Evolutionary conservation across 305 asterid genomes (phyloP), one percentile per base, ranked within the genome.

Genomic region (Fraxinus floribunda): DNA sequence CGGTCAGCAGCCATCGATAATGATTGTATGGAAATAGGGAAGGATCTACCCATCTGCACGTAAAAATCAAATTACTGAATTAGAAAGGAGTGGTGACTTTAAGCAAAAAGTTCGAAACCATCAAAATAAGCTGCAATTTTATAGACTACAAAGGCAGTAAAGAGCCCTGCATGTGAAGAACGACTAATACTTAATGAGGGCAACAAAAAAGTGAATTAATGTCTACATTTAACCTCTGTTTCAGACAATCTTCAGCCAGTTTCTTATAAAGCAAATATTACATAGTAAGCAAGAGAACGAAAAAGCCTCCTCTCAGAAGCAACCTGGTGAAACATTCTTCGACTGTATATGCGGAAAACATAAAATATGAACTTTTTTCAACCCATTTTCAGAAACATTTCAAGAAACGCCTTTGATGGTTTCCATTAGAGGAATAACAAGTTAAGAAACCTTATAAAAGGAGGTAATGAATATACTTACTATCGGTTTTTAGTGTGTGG

Each of bases 1-100:
- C 94, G 94, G 34, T 95, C 98, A 0, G 95, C 98, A 41, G 98
- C 98, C 89, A 93, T 86, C 1, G 98, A 92, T 86, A 95, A 79
- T 1, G 98, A 95, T 80, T 91, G 98, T 83, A 95, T 91, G 8
- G 98, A 85, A 52, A 95, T 88, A 36, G 92, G 93, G 82, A 85
- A 88, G 0, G 98, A 90, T 7, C 83, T 89, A 36, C 98, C 98
- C 98, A 94, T 93, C 97, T 96, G 95, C 93, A 90, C 32, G 75
- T 77, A 80, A 57, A 78, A 38, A 78, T 7, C 39, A 77, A 82
- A 15, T 41, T 41, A 64, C 20, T 26, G 46, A 26, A 36, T 89
- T 83, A 86, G 86, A 13, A 18, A 29, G 24, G 44, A 29, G 30
- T 16, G 82, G 76, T 26, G 22, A 71, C 49, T n/a, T 62, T 10